Evolutionary conservation across 116 monocot species (phyloP).

Genomic region (Iris pallida): DNA sequence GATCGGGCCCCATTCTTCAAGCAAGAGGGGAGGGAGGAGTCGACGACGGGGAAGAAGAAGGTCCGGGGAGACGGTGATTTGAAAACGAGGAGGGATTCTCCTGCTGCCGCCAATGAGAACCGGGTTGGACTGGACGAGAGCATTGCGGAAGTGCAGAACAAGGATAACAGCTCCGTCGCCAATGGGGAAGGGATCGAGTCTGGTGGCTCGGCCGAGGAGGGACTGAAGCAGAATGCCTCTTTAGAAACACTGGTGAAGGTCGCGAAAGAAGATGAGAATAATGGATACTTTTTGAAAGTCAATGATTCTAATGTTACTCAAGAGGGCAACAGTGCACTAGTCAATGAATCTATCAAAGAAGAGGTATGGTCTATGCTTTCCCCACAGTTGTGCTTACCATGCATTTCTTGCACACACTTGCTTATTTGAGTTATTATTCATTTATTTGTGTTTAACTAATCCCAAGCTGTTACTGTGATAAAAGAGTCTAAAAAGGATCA

Average conservation of each 20-base stretch:
- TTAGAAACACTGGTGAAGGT: conserved; percentile 23
- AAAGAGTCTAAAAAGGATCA: no score
- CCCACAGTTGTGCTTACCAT: no score
- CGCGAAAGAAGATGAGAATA: conserved; percentile 21
- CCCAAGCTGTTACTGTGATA: no score
- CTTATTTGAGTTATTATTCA: no score
- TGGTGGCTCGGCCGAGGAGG: conserved; percentile 12
- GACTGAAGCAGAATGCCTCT: conserved; percentile 8
- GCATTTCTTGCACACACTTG: no score
- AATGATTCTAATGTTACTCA: conserved; percentile 13
- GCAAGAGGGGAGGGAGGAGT: conserved; percentile 43
- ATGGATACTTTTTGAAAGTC: conserved; percentile 10
- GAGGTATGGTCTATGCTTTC: conserved; percentile 32
- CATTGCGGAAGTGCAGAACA: no score
- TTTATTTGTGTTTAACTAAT: no score
- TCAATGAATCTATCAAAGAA: conserved; percentile 16
- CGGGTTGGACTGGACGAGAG: conserved; percentile 19
- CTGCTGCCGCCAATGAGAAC: conserved; percentile 3
- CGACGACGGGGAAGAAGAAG: conserved; percentile 32
- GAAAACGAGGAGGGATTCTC: conserved; percentile 31
- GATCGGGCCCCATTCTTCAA: conserved; percentile 19
- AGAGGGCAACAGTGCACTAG: conserved; percentile 6
- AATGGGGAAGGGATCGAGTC: not conserved
- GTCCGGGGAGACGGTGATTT: no score
- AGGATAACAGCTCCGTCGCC: no score